Base-by-base conservation (phyloP, 352 stramenopile genomes). In the Phytopythium litorale region DNA sequence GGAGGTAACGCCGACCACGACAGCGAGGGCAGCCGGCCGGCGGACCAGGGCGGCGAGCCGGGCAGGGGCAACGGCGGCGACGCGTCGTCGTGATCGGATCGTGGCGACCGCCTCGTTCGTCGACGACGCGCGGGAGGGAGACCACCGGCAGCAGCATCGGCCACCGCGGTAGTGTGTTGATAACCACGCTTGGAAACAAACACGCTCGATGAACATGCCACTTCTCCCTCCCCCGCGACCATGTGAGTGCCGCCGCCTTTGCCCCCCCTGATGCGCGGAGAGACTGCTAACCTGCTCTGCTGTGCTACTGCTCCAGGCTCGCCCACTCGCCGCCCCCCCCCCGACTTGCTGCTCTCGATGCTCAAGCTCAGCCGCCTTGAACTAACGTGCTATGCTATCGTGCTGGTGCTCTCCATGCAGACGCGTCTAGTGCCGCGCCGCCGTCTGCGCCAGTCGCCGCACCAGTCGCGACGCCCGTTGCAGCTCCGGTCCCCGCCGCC, bases 1-100 rank as follows among this genome's bases (percentile, higher is more conserved):
- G 66, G 66, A 88, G 78, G 78, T 88, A 86, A 84, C 61, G 71
- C 63, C 60, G 68, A 67, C 63, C 70, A 68, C 30, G 68, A 59
- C 43, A 61, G 58, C 60, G 53, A 62, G 19, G 56, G 70, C 52
- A 59, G n/a, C 19, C 28, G 50, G 50, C 23, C 50, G 50, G n/a
- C 51, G 15, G 37, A 60, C 55, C 55, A 60, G 33, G 59, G 56
- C 49, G 56, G 58, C 23, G 64, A 73, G 40, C 54, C 43, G 18
- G 71, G 73, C 55, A 70, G 73, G 64, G 69, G 72, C 55, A 77
- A 78, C 54, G 71, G 73, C 56, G 74, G 75, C 56, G 74, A 73
- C 33, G 73, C 77, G 2, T 84, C 79, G 23, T 83, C 75, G 55
- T 88, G 68, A 78, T 62, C 45, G 66, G 68, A 78, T 62, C 45